Evolutionary conservation across 176 grass and related monocot species (phyloP).

Genomic region (Pontederia crassipes): DNA sequence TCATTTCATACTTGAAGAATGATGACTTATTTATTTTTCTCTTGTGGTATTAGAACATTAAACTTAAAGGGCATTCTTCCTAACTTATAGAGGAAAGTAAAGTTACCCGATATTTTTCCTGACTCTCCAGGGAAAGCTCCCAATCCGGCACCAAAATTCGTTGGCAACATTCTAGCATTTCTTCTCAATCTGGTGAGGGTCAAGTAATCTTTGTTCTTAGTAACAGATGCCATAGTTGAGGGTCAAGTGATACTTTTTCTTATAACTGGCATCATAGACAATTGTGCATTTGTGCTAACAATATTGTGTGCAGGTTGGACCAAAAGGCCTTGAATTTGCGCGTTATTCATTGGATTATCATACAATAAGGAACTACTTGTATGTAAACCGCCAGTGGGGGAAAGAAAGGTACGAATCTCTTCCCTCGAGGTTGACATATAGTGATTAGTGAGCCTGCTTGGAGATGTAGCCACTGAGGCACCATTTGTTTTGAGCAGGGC

Average conservation of each 20-base stretch:
- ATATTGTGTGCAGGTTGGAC: slow-evolving; percentile 49
- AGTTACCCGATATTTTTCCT: background rate
- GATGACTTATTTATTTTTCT: too few relatives aligned
- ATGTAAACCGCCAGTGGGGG: slow-evolving; percentile 71
- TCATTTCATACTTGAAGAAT: too few relatives aligned
- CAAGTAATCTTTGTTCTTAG: background rate
- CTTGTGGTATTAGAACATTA: too few relatives aligned
- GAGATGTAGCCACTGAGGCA: background rate
- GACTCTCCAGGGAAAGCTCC: slow-evolving; percentile 60
- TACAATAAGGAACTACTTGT: slow-evolving; percentile 81
- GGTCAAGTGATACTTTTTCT: background rate
- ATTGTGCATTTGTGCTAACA: background rate
- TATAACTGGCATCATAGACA: too few relatives aligned
- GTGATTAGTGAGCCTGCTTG: background rate
- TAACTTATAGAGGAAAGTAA: too few relatives aligned
- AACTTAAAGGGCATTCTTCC: too few relatives aligned
- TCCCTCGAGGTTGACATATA: background rate
- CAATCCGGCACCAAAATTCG: slow-evolving; percentile 60
- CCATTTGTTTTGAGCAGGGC: slow-evolving; percentile 33
- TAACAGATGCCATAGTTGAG: background rate
- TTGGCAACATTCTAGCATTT: slow-evolving; percentile 76
- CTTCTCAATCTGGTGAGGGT: slow-evolving; percentile 61
- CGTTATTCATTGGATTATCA: slow-evolving; percentile 98
- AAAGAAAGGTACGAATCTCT: slow-evolving; percentile 38
- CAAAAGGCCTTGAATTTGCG: slow-evolving; percentile 89